Evolutionary conservation across 2,329 filamentous ascomycete genomes (phyloP).

Genomic region (Apiospora marii): DNA sequence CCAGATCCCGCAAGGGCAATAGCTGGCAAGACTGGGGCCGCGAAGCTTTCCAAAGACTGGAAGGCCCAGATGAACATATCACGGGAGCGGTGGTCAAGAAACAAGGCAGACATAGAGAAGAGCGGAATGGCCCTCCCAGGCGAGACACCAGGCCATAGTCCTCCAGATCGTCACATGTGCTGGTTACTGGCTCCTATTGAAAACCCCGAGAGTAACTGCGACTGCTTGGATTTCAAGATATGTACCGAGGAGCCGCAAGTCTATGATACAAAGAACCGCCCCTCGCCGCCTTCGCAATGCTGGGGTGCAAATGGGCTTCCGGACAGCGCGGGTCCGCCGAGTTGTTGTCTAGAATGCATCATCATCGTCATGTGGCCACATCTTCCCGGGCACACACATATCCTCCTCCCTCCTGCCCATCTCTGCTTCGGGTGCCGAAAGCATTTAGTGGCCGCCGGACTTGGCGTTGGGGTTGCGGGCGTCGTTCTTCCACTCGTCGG

Average conservation of each 20-base stretch:
- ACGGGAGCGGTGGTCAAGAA: background rate
- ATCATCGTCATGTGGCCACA: background rate
- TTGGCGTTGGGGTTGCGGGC: constrained; percentile 80
- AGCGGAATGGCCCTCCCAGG: background rate
- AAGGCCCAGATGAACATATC: background rate
- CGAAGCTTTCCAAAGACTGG: background rate
- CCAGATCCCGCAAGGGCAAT: background rate
- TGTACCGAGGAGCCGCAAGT: constrained; percentile 34
- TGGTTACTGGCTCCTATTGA: background rate
- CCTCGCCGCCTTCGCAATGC: constrained; percentile 32
- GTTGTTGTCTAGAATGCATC: constrained; percentile 36
- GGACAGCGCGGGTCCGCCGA: constrained; percentile 34
- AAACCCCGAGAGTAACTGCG: background rate
- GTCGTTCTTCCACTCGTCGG: constrained; percentile 96
- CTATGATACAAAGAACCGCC: constrained; percentile 41
- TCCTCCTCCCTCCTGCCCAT: constrained; percentile 23
- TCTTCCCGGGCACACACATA: background rate
- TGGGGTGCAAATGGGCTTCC: constrained; percentile 14
- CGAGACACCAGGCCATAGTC: background rate
- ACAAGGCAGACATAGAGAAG: background rate
- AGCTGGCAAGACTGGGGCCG: no score
- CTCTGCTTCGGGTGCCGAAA: constrained; percentile 9
- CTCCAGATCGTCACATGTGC: background rate
- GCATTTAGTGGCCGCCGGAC: constrained; percentile 53
- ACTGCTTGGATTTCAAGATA: constrained; percentile 12